phyloP scores from a whole-genome alignment of 441 rosid species.

The Croton setiger region DNA sequence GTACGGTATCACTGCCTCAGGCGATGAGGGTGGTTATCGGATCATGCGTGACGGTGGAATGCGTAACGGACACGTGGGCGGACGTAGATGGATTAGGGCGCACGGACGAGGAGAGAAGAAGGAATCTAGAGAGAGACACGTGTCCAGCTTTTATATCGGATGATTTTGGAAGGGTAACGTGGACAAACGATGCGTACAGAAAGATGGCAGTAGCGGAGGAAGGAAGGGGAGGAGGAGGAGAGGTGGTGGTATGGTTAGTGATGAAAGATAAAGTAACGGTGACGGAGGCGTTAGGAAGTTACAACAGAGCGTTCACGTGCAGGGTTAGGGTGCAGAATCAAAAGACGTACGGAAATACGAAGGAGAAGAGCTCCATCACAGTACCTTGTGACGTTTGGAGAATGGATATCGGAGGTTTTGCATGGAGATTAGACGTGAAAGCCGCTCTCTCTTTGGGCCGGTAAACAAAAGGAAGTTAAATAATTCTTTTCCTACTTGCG shows the following conservation, averaged over 20 bases:
- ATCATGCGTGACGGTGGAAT: conserved; percentile 70
- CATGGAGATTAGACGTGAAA: conserved; percentile 81
- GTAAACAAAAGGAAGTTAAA: background rate
- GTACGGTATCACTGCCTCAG: conserved; percentile 6
- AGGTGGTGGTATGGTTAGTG: conserved; percentile 50
- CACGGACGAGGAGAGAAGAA: conserved; percentile 54
- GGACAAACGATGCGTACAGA: conserved; percentile 65
- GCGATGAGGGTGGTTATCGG: conserved; percentile 30
- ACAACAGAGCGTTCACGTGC: conserved; percentile 51
- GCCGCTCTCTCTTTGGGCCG: conserved; percentile 74
- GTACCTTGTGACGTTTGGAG: conserved; percentile 91
- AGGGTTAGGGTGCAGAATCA: conserved; percentile 57
- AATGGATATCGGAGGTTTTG: conserved; percentile 63
- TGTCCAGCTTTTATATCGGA: conserved; percentile 81
- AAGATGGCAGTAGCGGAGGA: conserved; percentile 39
- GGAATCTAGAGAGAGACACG: conserved; percentile 53
- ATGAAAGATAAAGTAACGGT: conserved; percentile 39
- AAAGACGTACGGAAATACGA: conserved; percentile 26
- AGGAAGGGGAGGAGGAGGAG: conserved; percentile 14
- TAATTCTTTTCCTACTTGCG: no score
- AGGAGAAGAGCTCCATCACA: conserved; percentile 38
- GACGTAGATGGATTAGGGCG: conserved; percentile 46
- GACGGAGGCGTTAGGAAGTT: conserved; percentile 17
- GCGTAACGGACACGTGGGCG: conserved; percentile 62
- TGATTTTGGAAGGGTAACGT: conserved; percentile 54